Evolutionary conservation across 495 filamentous ascomycete genomes (phyloP).

Genomic region (Rostrohypoxylon terebratum): DNA sequence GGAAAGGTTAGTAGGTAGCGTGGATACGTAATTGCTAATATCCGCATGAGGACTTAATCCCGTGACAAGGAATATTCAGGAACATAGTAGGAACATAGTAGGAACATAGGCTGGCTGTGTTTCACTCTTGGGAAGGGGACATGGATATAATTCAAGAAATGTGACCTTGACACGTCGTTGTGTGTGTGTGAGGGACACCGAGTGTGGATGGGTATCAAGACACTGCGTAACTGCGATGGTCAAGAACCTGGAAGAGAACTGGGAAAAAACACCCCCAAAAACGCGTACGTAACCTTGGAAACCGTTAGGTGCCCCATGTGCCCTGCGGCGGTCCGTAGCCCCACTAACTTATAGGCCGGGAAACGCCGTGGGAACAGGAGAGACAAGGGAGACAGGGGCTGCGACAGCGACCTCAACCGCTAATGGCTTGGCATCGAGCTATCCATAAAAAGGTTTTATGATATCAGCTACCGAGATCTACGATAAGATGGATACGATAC

Average conservation of each 20-base stretch:
- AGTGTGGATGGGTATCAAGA: constrained; percentile 1
- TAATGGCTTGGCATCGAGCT: constrained; percentile 1
- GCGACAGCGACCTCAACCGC: neutral
- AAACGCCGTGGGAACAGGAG: neutral
- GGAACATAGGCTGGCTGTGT: neutral
- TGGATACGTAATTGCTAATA: neutral
- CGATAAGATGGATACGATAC: neutral
- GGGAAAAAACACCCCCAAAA: neutral
- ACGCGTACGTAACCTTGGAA: neutral
- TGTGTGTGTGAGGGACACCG: constrained; percentile 5
- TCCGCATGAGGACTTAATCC: constrained; percentile 17
- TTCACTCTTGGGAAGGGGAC: neutral
- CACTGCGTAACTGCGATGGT: neutral
- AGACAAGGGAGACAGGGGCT: constrained; percentile 6
- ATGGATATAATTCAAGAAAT: constrained; percentile 9
- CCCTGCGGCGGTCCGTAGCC: no score
- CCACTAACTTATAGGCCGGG: constrained; percentile 1
- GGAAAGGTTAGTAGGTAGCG: neutral
- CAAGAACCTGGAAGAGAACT: constrained; percentile 21
- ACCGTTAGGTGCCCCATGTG: no score
- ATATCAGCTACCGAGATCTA: constrained; percentile 4
- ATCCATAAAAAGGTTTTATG: neutral
- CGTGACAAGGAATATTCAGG: constrained; percentile 14
- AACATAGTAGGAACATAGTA: neutral
- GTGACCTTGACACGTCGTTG: constrained; percentile 24